phyloP scores from a whole-genome alignment of 139 green algal genomes.

The Chlorella sp. region DNA sequence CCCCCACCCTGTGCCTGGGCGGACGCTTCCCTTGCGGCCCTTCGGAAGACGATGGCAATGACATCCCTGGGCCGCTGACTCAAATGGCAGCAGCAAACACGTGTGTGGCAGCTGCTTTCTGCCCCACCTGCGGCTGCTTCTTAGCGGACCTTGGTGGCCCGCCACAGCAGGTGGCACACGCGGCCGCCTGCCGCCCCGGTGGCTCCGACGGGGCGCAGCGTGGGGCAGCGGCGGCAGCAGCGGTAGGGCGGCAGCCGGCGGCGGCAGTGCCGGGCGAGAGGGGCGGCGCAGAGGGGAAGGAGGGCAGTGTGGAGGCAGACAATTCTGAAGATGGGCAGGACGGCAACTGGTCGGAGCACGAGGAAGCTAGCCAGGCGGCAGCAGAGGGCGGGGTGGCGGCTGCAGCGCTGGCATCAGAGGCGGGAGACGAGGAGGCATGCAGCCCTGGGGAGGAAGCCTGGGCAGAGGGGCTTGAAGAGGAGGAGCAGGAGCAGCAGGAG shows the following conservation, averaged over 20 bases:
- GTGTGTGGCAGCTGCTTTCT: slow-evolving; percentile 28
- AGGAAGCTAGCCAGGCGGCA: slow-evolving; percentile 9
- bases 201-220: not conserved
- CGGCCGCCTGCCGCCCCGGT: not conserved
- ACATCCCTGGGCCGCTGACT: slow-evolving; percentile 6
- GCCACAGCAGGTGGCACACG: not conserved
- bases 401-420: not conserved
- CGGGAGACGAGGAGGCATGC: not conserved
- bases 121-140: slow-evolving; percentile 25
- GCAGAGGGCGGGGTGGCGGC: not conserved
- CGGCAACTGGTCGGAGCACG: slow-evolving; percentile 33
- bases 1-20: too few species aligned
- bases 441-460: not conserved
- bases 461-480: not conserved
- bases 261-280: not conserved
- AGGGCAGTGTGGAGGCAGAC: not conserved
- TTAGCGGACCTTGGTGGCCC: slow-evolving; percentile 14
- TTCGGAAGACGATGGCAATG: not conserved
- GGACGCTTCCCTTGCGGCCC: not conserved
- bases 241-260: too few species aligned
- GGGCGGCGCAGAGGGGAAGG: not conserved
- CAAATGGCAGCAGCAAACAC: slow-evolving; percentile 22
- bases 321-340: not conserved
- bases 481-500: not conserved
- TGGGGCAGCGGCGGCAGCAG: not conserved